Conservation (phyloP, 768 basidiomycete genomes). For the Collybia mongolica region DNA sequence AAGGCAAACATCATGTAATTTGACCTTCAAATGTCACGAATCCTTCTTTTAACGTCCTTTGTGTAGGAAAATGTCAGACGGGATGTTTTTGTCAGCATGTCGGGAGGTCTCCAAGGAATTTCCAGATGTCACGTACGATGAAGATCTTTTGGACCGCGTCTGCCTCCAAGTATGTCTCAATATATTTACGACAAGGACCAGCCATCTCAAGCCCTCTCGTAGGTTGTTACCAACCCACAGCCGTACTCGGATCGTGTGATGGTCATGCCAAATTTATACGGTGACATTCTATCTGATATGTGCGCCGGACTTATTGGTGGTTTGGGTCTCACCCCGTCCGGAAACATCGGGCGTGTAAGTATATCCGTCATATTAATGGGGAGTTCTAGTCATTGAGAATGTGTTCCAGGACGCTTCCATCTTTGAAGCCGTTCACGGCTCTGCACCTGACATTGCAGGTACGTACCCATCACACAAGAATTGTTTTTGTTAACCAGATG, state of each 20-base stretch:
- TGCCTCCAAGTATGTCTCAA: constrained; percentile 73
- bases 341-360: constrained; percentile 91
- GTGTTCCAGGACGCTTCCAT: constrained; percentile 86
- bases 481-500: neutral
- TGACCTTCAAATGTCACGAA: constrained; percentile 2
- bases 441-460: constrained; percentile 98
- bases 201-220: neutral
- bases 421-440: constrained; percentile 99
- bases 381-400: constrained; percentile 12
- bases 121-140: constrained; percentile 91
- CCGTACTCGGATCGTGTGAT: constrained; percentile 97
- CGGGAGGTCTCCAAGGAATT: constrained; percentile 94
- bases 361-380: neutral
- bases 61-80: constrained; percentile 98
- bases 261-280: constrained; percentile 99
- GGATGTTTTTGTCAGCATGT: constrained; percentile 98
- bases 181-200: neutral
- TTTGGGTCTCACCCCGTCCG: constrained; percentile 94
- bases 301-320: constrained; percentile 98
- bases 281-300: constrained; percentile 97
- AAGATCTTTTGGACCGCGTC: constrained; percentile 94
- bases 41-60: constrained; percentile 4
- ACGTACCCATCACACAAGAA: constrained; percentile 21
- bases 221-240: constrained; percentile 90
- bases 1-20: constrained; percentile 98